Conservation (phyloP, 305 asterid genomes). For the Rubia balearica region DNA sequence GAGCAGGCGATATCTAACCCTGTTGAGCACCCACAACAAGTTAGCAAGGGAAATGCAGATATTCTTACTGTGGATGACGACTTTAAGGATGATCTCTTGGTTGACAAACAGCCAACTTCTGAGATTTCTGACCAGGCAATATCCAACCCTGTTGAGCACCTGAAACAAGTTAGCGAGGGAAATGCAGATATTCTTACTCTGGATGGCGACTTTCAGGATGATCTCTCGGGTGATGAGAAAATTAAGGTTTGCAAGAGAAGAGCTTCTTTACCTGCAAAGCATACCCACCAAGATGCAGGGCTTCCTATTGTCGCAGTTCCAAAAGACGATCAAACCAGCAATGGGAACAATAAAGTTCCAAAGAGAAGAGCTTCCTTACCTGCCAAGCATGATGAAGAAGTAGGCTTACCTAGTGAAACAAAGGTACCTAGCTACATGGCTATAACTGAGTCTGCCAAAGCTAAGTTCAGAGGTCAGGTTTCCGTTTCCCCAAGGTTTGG, state of each 20-base stretch:
- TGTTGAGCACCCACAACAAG: slow-evolving; percentile 11
- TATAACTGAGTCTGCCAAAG: slow-evolving; percentile 53
- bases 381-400: slow-evolving; percentile 32
- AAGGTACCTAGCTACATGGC: slow-evolving; percentile 59
- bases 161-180: slow-evolving; percentile 15
- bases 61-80: slow-evolving; percentile 13
- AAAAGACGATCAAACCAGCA: slow-evolving; percentile 17
- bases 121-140: slow-evolving; percentile 12
- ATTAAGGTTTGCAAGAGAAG: slow-evolving; percentile 25
- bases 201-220: slow-evolving; percentile 16
- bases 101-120: slow-evolving; percentile 5
- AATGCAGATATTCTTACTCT: slow-evolving; percentile 15
- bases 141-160: slow-evolving; percentile 19
- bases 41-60: slow-evolving; percentile 20
- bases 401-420: slow-evolving; percentile 20
- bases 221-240: slow-evolving; percentile 16
- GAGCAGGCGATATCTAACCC: slow-evolving; percentile 19
- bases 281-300: slow-evolving; percentile 26
- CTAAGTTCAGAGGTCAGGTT: slow-evolving; percentile 41
- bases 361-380: slow-evolving; percentile 38
- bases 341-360: slow-evolving; percentile 20
- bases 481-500: slow-evolving; percentile 41
- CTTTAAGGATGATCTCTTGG: slow-evolving; percentile 14
- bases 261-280: slow-evolving; percentile 34
- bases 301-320: slow-evolving; percentile 13